These are phyloP conservation scores for Thymus mandschuricus DNA, from an alignment of 257 asterid genomes.

Conservation along the genomic window DNA sequence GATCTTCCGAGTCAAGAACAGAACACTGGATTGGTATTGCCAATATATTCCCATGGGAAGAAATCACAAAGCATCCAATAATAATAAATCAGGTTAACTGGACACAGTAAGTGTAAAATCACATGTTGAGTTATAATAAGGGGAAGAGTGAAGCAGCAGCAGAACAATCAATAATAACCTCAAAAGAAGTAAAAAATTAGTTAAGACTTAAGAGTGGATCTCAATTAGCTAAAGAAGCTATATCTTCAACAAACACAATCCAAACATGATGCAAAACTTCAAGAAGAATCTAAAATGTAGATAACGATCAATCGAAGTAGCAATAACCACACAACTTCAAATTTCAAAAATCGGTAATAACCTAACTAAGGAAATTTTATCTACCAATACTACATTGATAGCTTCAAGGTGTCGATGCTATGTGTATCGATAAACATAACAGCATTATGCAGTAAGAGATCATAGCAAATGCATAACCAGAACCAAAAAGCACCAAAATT, in stretches of 20 bases:
- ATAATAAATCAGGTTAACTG: background rate
- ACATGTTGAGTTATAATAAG: background rate
- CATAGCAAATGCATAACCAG: constrained; percentile 1
- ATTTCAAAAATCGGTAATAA: constrained; percentile 3
- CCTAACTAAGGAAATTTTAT: constrained; percentile 1
- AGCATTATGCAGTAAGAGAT: constrained; percentile 8
- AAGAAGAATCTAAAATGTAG: no score
- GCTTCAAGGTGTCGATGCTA: background rate
- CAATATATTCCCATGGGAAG: constrained; percentile 6
- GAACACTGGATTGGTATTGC: background rate
- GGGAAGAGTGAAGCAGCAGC: constrained; percentile 6
- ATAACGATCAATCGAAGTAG: background rate
- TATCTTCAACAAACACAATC: background rate
- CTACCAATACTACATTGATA: background rate
- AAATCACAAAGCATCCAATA: constrained; percentile 1
- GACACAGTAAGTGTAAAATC: constrained; percentile 10
- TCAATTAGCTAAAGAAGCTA: constrained; percentile 13
- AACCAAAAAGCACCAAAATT: background rate
- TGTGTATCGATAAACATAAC: background rate
- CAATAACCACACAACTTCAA: constrained; percentile 6
- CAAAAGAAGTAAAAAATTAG: no score
- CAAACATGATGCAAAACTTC: no score
- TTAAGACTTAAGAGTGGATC: background rate
- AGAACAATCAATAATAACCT: constrained; percentile 2
- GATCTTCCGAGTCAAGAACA: constrained; percentile 9